phyloP scores from a whole-genome alignment of 768 basidiomycete species.

The Suillus subluteus region DNA sequence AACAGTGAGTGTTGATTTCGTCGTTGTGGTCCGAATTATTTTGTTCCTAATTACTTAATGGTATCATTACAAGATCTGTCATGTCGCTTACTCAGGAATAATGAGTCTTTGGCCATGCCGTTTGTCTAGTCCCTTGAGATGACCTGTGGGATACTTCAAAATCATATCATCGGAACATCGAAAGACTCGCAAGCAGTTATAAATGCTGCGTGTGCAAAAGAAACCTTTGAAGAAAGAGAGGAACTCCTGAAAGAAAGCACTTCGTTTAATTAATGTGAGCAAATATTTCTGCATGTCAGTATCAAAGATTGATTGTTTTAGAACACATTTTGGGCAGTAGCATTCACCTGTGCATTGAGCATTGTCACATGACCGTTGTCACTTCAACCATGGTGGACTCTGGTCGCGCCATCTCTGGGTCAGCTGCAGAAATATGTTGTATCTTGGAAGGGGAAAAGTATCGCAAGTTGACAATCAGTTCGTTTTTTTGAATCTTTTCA shows the following conservation, averaged over 20 bases:
- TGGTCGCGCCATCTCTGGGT: no score
- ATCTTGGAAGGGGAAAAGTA: no score
- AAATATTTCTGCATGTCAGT: no score
- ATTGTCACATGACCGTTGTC: no score
- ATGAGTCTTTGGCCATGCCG: conserved; percentile 33
- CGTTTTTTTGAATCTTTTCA: conserved; percentile 6
- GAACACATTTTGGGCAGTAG: no score
- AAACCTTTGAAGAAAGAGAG: conserved; percentile 20
- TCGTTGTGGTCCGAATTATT: conserved; percentile 30
- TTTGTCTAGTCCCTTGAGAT: conserved; percentile 37
- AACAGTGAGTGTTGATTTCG: neutral
- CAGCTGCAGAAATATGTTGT: no score
- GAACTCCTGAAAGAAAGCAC: conserved; percentile 15
- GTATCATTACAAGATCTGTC: conserved; percentile 25
- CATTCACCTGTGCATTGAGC: no score
- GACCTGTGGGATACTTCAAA: conserved; percentile 25
- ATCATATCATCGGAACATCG: conserved; percentile 18
- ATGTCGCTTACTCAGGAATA: conserved; percentile 38
- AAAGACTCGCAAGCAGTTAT: conserved; percentile 17
- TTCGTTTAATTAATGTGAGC: conserved; percentile 2
- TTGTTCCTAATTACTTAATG: no score
- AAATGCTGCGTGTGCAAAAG: conserved; percentile 16
- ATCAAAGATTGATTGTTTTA: no score
- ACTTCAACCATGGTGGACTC: no score
- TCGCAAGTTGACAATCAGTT: neutral